Percentiles rank a stretch among this genome's conserved stretches.
These are phyloP conservation scores for Aspergillus candidus DNA, from an alignment of 2,329 filamentous ascomycete species.

Conservation along the genomic window DNA sequence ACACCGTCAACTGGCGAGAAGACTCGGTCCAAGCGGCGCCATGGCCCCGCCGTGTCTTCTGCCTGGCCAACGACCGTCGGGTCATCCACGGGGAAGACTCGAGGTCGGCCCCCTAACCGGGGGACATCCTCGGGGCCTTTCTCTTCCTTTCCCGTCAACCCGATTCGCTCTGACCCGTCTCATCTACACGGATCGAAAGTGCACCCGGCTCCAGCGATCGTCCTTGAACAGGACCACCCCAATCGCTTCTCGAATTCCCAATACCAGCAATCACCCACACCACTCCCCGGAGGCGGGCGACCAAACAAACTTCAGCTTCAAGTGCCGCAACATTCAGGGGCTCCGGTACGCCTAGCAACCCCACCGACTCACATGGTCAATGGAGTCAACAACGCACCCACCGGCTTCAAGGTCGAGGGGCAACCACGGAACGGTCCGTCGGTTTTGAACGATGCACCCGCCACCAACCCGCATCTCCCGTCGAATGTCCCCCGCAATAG, in stretches of 20 bases:
- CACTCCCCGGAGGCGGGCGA: slow-evolving; percentile 16
- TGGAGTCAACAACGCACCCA: slow-evolving; percentile 24
- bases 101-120: slow-evolving; percentile 74
- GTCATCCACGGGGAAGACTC: slow-evolving; percentile 61
- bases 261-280: slow-evolving; percentile 24
- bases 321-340: slow-evolving; percentile 37
- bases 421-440: slow-evolving; percentile 13
- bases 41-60: slow-evolving; percentile 83
- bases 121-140: slow-evolving; percentile 60
- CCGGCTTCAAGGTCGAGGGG: slow-evolving; percentile 11
- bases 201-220: slow-evolving; percentile 37
- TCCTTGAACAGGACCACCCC: slow-evolving; percentile 35
- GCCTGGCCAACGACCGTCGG: slow-evolving; percentile 70
- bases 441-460: slow-evolving; percentile 1
- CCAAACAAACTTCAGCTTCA: slow-evolving; percentile 39
- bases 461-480: slow-evolving; percentile 3
- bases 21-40: slow-evolving; percentile 49
- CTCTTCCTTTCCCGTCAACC: slow-evolving; percentile 62
- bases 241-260: slow-evolving; percentile 12
- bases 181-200: slow-evolving; percentile 37
- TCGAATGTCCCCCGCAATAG: slow-evolving; percentile 7
- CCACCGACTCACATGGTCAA: slow-evolving; percentile 38
- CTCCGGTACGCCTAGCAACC: slow-evolving; percentile 38
- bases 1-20: slow-evolving; percentile 52
- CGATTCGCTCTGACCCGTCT: slow-evolving; percentile 44